Evolutionary conservation across 768 basidiomycete species (phyloP).

Genomic region (Candolleomyces eurysporus): DNA sequence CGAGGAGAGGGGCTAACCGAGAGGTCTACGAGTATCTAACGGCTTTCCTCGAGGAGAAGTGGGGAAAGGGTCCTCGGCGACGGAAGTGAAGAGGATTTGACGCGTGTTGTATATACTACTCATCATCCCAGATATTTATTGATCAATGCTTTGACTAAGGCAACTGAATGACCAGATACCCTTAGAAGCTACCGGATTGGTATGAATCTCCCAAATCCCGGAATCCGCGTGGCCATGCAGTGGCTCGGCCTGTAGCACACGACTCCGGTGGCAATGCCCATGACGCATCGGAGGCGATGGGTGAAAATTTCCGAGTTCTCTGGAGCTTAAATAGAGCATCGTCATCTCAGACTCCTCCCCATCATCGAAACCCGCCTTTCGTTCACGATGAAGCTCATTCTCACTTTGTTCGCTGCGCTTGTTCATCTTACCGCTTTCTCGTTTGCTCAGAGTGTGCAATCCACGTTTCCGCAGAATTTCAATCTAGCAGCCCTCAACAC

Average conservation of each 20-base stretch:
- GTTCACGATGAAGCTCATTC: too few relatives aligned
- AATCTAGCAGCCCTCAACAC: constrained; percentile 43
- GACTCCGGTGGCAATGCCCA: too few relatives aligned
- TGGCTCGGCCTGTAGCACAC: too few relatives aligned
- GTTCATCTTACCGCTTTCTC: background rate
- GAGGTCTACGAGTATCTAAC: constrained; percentile 90
- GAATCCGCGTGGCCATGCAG: too few relatives aligned
- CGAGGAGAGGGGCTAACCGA: constrained; percentile 68
- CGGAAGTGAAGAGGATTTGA: background rate
- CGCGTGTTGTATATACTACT: background rate
- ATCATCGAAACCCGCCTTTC: too few relatives aligned
- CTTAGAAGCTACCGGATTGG: too few relatives aligned
- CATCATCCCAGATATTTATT: background rate
- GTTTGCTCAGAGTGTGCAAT: background rate
- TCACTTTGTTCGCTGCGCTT: background rate
- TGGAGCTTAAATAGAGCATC: too few relatives aligned
- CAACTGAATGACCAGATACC: too few relatives aligned
- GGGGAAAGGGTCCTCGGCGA: constrained; percentile 72
- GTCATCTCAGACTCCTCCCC: too few relatives aligned
- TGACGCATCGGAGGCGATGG: too few relatives aligned
- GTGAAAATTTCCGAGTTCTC: too few relatives aligned
- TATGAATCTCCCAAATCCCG: too few relatives aligned
- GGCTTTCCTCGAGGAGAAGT: constrained; percentile 83
- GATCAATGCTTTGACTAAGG: background rate
- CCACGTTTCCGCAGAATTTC: constrained; percentile 34